phyloP scores from a whole-genome alignment of 495 filamentous ascomycete species.

The Cercophora sp. region DNA sequence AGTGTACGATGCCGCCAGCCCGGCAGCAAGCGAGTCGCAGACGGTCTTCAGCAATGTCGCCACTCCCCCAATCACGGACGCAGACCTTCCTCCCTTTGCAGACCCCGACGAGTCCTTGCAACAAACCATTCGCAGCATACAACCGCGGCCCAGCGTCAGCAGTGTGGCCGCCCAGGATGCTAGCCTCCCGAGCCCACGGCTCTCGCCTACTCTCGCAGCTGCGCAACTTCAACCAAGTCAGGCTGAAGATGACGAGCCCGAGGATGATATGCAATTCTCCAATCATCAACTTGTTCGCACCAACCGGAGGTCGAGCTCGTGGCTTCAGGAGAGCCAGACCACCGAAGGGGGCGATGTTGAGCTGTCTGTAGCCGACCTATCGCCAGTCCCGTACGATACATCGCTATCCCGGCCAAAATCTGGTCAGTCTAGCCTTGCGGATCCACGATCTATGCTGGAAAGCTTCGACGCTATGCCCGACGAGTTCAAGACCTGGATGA shows the following conservation, averaged over 20 bases:
- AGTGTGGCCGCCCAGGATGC: conserved; percentile 72
- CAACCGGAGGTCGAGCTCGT: conserved; percentile 16
- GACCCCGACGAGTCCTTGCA: conserved; percentile 43
- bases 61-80: conserved; percentile 54
- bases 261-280: conserved; percentile 23
- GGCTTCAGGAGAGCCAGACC: conserved; percentile 27
- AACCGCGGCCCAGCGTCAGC: conserved; percentile 50
- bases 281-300: conserved; percentile 19
- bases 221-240: conserved; percentile 51
- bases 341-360: conserved; percentile 25
- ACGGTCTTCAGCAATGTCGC: conserved; percentile 52
- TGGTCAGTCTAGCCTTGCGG: conserved; percentile 48
- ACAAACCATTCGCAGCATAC: conserved; percentile 32
- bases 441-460: conserved; percentile 79
- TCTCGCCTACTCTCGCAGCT: conserved; percentile 86
- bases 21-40: conserved; percentile 41
- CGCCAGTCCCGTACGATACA: conserved; percentile 16
- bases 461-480: conserved; percentile 86
- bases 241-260: conserved; percentile 35
- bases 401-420: conserved; percentile 12
- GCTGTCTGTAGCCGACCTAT: conserved; percentile 13
- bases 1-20: conserved; percentile 43
- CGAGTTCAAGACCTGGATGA: conserved; percentile 85
- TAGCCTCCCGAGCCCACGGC: conserved; percentile 88
- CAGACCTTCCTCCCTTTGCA: conserved; percentile 46